Evolutionary conservation across 208 protist species (phyloP).

Genomic region (Leishmania lainsoni): DNA sequence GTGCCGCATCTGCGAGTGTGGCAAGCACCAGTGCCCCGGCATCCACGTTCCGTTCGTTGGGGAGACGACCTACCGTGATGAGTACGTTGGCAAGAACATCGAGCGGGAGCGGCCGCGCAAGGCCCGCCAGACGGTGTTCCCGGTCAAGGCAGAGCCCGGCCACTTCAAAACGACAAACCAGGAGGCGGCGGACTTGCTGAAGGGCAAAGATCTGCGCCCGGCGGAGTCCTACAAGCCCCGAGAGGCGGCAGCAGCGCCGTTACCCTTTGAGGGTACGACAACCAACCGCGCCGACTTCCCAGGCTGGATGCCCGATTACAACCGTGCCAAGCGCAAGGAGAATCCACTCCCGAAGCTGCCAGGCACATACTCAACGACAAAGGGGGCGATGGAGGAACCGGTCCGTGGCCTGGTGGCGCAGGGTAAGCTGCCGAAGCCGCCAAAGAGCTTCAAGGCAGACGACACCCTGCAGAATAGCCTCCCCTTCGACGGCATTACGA

Average conservation of each 20-base stretch:
- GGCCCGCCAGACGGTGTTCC: conserved; percentile 49
- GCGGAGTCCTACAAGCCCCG: conserved; percentile 89
- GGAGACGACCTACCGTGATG: conserved; percentile 86
- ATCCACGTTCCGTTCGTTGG: conserved; percentile 82
- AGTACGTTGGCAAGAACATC: conserved; percentile 82
- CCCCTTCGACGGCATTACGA: conserved; percentile 88
- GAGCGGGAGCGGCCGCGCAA: conserved; percentile 57
- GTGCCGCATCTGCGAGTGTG: conserved; percentile 88
- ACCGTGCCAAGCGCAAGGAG: conserved; percentile 65
- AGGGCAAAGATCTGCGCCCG: conserved; percentile 74
- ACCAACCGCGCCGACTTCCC: conserved; percentile 90
- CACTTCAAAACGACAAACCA: conserved; percentile 92
- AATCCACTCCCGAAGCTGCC: conserved; percentile 79
- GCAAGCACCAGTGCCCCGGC: conserved; percentile 82
- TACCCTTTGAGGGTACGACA: conserved; percentile 84
- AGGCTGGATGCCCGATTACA: conserved; percentile 81
- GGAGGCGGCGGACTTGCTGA: conserved; percentile 80
- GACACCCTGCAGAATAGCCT: conserved; percentile 53
- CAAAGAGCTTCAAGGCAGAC: conserved; percentile 77
- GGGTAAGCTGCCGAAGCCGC: conserved; percentile 63
- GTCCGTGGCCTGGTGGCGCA: conserved; percentile 58
- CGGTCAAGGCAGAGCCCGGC: conserved; percentile 78
- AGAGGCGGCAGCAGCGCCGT: conserved; percentile 41
- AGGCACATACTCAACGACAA: conserved; percentile 84
- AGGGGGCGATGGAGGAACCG: conserved; percentile 78